phyloP scores from a whole-genome alignment of 2,329 filamentous ascomycete genomes.

The Neopestalotiopsis sp. region DNA sequence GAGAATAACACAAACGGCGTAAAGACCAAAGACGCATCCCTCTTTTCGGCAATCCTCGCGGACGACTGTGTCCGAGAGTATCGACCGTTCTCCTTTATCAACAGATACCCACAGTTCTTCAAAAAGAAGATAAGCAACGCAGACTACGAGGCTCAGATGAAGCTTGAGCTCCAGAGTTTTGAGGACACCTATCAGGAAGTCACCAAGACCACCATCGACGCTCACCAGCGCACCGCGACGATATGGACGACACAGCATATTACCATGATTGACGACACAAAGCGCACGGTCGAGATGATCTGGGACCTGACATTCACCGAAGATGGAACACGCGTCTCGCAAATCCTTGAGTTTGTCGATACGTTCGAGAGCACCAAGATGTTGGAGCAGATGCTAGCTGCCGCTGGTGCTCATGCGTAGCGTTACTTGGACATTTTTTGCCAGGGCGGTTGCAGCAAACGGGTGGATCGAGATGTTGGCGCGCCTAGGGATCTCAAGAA shows the following conservation, averaged over 20 bases:
- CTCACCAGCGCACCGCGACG: neutral
- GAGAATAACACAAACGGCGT: slow-evolving; percentile 27
- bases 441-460: too few species aligned
- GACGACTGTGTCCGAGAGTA: slow-evolving; percentile 25
- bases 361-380: slow-evolving; percentile 25
- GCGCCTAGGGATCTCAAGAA: too few species aligned
- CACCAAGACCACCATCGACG: slow-evolving; percentile 25
- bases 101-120: slow-evolving; percentile 28
- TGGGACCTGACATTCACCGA: slow-evolving; percentile 26
- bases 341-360: slow-evolving; percentile 18
- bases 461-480: too few species aligned
- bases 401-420: neutral
- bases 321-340: slow-evolving; percentile 24
- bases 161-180: slow-evolving; percentile 21
- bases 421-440: neutral
- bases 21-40: slow-evolving; percentile 22
- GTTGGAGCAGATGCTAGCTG: slow-evolving; percentile 26
- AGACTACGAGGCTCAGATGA: slow-evolving; percentile 27
- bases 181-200: slow-evolving; percentile 23
- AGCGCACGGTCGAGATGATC: slow-evolving; percentile 23
- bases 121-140: slow-evolving; percentile 26
- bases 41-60: slow-evolving; percentile 24
- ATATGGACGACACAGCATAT: slow-evolving; percentile 27
- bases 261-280: slow-evolving; percentile 19
- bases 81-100: slow-evolving; percentile 26